Evolutionary conservation across 106 monocot species (phyloP), one percentile per base, ranked within the genome.

Genomic region (Dendrobium chrysotoxum): DNA sequence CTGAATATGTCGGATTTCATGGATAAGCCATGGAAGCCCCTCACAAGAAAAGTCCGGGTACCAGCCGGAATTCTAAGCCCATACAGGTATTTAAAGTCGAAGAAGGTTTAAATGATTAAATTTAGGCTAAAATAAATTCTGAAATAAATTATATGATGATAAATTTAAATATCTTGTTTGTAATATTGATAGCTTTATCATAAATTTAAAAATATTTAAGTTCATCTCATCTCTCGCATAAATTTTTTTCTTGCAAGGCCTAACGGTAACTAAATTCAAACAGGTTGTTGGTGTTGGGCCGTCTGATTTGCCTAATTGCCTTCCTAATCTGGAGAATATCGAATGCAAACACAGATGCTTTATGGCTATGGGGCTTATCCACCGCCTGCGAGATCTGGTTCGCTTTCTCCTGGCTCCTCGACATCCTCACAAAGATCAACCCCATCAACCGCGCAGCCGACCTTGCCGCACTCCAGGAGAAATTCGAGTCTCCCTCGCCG

Each of bases 1-100:
- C 57, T 92, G 35, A 80, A 72, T 46, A 92, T 91, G 87, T 47
- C 84, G 26, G 94, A 94, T 47, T 90, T 94, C 83, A 80, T 92
- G 75, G 93, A 96, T 35, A 96, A 93, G 80, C 96, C 96, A 3
- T 94, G 93, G 96, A 96, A 94, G 82, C 96, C 96, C 0, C 86
- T 96, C 10, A 96, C 91, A 1, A 83, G 96, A 71, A 96, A 96
- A 80, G 76, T 94, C 10, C 40, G n/a, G 57, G 65, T 92, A 23
- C 81, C 88, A 1, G 53, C 89, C 2, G 87, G 70, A 28, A 75
- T 87, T 6, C 86, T 93, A 40, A 90, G 90, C 80, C 90, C 93
- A 39, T 91, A 88, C 79, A 84, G 91, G 91, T 91, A 82, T 11
- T 71, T 8, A 44, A 18, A 16, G 16, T 4, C 57, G 2, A 17